Percentiles rank a stretch among this genome's conserved stretches.
phyloP scores from a whole-genome alignment of 306 rosid species.

The Inga laurina region DNA sequence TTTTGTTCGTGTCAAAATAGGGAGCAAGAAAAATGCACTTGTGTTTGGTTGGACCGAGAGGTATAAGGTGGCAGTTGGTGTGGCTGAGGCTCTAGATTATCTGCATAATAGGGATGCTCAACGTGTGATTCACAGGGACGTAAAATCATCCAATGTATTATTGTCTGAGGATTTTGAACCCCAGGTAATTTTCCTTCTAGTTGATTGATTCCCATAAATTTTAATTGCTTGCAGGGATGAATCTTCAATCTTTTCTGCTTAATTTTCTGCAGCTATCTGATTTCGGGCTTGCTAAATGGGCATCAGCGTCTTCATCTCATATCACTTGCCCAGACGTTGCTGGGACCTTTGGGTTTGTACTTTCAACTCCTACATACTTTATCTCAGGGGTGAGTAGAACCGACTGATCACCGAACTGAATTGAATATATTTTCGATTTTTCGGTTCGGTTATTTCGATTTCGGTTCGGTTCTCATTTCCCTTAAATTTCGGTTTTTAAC shows the following conservation, averaged over 20 bases:
- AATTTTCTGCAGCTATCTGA: constrained; percentile 77
- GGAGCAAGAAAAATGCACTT: constrained; percentile 58
- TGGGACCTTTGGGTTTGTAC: constrained; percentile 94
- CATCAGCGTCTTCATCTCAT: constrained; percentile 68
- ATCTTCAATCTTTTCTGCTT: constrained; percentile 27
- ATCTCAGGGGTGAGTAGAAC: too few relatives aligned
- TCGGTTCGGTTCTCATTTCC: too few relatives aligned
- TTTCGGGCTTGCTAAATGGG: constrained; percentile 95
- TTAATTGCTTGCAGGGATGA: constrained; percentile 10
- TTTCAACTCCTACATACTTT: constrained; percentile 23
- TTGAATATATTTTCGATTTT: too few relatives aligned
- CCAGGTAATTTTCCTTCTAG: constrained; percentile 52
- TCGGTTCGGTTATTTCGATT: too few relatives aligned
- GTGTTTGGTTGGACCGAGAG: constrained; percentile 88
- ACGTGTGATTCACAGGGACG: constrained; percentile 86
- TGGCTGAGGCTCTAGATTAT: constrained; percentile 92
- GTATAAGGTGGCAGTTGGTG: constrained; percentile 83
- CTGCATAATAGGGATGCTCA: constrained; percentile 64
- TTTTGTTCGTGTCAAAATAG: constrained; percentile 46
- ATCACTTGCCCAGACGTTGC: constrained; percentile 93
- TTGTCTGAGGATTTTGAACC: constrained; percentile 92
- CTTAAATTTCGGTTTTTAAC: too few relatives aligned
- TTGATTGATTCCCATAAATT: constrained; percentile 4
- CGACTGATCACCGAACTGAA: too few relatives aligned
- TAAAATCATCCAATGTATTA: constrained; percentile 84